Conservation (phyloP, 176 grass and related monocot species). For the Calamus simplicifolius region DNA sequence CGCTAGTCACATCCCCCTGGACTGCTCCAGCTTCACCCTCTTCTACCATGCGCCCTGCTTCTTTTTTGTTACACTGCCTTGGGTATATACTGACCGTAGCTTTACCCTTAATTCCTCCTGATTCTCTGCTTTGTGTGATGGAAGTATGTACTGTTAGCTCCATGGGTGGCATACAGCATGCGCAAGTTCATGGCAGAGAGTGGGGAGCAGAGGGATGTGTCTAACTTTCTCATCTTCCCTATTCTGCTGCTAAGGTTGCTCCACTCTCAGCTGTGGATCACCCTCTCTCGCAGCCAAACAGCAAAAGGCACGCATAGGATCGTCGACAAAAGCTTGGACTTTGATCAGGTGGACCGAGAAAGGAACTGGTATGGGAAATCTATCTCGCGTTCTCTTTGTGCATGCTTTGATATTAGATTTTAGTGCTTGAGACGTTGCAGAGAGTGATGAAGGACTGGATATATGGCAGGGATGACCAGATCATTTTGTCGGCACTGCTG, state of each 20-base stretch:
- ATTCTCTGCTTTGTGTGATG: too few species aligned
- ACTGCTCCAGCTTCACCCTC: background rate
- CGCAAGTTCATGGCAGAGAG: constrained; percentile 30
- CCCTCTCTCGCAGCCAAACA: background rate
- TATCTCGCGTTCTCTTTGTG: too few species aligned
- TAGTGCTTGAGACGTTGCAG: background rate
- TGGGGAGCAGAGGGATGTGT: constrained; percentile 14
- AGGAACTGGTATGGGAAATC: too few species aligned
- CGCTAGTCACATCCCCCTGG: background rate
- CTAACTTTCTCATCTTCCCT: constrained; percentile 26
- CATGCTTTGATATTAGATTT: too few species aligned
- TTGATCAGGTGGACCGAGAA: constrained; percentile 4
- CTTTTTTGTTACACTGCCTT: too few species aligned
- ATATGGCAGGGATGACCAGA: constrained; percentile 80
- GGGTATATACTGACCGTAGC: too few species aligned
- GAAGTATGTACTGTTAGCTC: constrained; percentile 49
- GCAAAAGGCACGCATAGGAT: constrained; percentile 6
- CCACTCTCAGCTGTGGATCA: background rate
- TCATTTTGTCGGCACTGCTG: constrained; percentile 63
- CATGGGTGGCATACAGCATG: constrained; percentile 38
- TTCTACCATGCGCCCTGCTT: background rate
- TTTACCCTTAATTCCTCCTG: too few species aligned
- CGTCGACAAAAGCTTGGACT: constrained; percentile 12
- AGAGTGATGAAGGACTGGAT: background rate
- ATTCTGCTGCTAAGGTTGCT: constrained; percentile 8